A percentile compares a stretch with the other conserved stretches of the same genome.
Conservation (phyloP, 306 rosid species). For the Rubus parviflorus region DNA sequence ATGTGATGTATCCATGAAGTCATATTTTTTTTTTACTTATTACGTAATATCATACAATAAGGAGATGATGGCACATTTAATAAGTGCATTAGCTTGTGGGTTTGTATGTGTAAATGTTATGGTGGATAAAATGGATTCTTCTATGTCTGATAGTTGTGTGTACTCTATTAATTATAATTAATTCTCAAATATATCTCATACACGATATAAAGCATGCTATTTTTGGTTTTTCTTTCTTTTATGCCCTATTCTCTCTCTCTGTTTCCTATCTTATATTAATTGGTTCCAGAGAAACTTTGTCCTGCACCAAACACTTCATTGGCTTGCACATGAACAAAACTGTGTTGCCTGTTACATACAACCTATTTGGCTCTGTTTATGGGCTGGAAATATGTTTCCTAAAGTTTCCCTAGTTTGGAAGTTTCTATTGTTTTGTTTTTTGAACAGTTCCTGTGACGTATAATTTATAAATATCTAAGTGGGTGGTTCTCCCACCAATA, state of each 20-base stretch:
- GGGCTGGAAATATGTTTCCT: not conserved
- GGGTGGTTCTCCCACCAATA: no score
- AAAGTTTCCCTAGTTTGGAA: not conserved
- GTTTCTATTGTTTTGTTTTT: not conserved
- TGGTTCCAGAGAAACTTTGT: not conserved
- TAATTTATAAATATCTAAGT: no score
- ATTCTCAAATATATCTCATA: not conserved
- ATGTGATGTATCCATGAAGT: not conserved
- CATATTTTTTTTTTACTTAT: not conserved
- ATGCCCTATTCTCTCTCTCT: not conserved
- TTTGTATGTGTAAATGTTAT: not conserved
- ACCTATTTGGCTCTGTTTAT: not conserved
- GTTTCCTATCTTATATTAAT: not conserved
- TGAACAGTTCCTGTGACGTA: not conserved
- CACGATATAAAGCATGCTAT: not conserved
- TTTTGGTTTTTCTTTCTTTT: not conserved
- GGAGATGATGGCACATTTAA: not conserved
- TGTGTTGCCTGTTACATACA: not conserved
- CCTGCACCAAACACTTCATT: not conserved
- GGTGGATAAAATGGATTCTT: not conserved
- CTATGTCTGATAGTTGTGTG: not conserved
- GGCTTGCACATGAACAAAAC: not conserved
- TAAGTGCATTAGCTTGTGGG: not conserved
- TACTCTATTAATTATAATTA: not conserved
- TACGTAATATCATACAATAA: not conserved